Evolutionary conservation across 2,329 filamentous ascomycete species (phyloP), one percentile per base, ranked within the genome.

Genomic region (Calonectria multiphialidica): DNA sequence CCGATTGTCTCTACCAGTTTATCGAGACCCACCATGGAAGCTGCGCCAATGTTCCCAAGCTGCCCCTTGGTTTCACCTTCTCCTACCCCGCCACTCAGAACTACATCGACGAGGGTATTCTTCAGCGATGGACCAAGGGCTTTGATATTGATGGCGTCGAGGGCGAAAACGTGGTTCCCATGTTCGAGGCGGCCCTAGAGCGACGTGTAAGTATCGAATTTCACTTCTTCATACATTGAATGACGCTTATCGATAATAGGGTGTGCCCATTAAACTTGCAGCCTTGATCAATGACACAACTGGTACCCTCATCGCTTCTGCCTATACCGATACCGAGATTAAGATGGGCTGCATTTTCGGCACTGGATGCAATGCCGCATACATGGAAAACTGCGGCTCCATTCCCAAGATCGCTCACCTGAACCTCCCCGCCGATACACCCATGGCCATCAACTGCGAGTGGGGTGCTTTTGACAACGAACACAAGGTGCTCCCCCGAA

Each of bases 251-350:
- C 18, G 62, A 61, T 30, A 35, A 40, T 74, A 96, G 93, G 93
- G 93, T 35, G 93, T 98, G 16, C 96, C 96, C 57, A 97, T 98
- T 86, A 98, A 96, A 86, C 88, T 98, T 69, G 94, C 94, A 28
- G 97, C 97, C 42, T 86, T 99, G 83, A 97, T 98, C 86, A 99
- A 99, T 83, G 97, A 99, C 83, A 99, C 97, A 59, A 98, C 96
- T 21, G 97, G 97, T 80, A 99, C 97, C 37, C 88, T 99, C 80
- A 98, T 99, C 80, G 97, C 97, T 73, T 98, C 96, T 30, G 93
- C 95, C 35, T 99, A 99, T 86, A 98, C 96, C n/a, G 96, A 99
- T 82, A 87, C 93, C 55, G 91, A 93, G 78, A 97, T 98, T 91
- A 95, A 92, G 86, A 97, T 98, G 80, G 97, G 97, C 68, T 98